phyloP scores from a whole-genome alignment of 2,329 filamentous ascomycete species.

The Trichoderma cornu-damae region DNA sequence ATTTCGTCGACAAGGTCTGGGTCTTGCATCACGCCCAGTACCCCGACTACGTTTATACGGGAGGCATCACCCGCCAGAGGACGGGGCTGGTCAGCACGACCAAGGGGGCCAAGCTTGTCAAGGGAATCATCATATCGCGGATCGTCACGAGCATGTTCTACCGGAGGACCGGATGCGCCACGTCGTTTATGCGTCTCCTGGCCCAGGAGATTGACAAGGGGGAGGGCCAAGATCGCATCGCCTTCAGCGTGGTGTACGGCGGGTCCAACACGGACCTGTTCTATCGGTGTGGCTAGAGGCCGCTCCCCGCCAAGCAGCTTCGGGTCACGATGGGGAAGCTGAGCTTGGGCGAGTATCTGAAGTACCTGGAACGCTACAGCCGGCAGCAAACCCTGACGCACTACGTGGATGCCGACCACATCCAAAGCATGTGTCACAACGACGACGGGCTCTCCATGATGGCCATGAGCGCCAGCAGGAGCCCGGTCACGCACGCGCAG shows the following conservation, averaged over 20 bases:
- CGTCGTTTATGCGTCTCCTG: slow-evolving; percentile 33
- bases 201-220: slow-evolving; percentile 22
- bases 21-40: slow-evolving; percentile 29
- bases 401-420: too few relatives aligned
- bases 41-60: slow-evolving; percentile 31
- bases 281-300: slow-evolving; percentile 32
- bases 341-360: too few relatives aligned
- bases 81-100: slow-evolving; percentile 21
- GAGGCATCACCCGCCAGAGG: slow-evolving; percentile 31
- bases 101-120: slow-evolving; percentile 24
- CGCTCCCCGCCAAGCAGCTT: slow-evolving; percentile 30
- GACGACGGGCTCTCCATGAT: background rate
- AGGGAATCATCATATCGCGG: slow-evolving; percentile 33
- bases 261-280: slow-evolving; percentile 33
- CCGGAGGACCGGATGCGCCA: slow-evolving; percentile 34
- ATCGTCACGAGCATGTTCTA: slow-evolving; percentile 34
- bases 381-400: too few relatives aligned
- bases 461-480: slow-evolving; percentile 15
- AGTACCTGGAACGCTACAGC: too few relatives aligned
- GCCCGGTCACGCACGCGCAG: slow-evolving; percentile 31
- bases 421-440: background rate
- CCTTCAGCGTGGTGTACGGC: slow-evolving; percentile 35
- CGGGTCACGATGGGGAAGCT: slow-evolving; percentile 28
- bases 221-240: slow-evolving; percentile 19
- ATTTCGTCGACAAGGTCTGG: slow-evolving; percentile 21